These are phyloP conservation scores for Diplodia sapinea DNA, from an alignment of 2,329 filamentous ascomycete species.

Conservation along the genomic window DNA sequence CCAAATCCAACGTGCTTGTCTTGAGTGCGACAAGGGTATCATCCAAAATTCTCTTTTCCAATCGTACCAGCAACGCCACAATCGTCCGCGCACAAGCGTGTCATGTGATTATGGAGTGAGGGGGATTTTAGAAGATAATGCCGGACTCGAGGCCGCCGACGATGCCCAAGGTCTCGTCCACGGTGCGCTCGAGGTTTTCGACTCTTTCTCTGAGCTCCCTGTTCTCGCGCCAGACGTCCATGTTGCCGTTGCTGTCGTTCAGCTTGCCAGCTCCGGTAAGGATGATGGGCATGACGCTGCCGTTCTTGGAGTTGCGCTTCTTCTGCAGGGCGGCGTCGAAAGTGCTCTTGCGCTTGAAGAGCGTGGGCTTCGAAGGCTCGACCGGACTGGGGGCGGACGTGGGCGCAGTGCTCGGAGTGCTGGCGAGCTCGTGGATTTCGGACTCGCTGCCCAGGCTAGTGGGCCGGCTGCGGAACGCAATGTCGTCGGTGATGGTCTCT, in stretches of 20 bases:
- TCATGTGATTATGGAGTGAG: background rate
- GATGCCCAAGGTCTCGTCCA: constrained; percentile 63
- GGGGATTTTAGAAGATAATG: constrained; percentile 31
- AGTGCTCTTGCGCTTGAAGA: constrained; percentile 28
- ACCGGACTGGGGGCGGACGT: constrained; percentile 26
- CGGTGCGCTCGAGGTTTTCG: constrained; percentile 58
- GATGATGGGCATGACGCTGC: constrained; percentile 14
- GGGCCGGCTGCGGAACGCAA: constrained; percentile 42
- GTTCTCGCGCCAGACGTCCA: constrained; percentile 63
- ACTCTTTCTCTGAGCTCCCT: constrained; percentile 58
- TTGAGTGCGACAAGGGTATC: constrained; percentile 15
- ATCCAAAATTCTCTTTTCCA: constrained; percentile 21
- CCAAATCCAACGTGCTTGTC: constrained; percentile 26
- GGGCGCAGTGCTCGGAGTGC: constrained; percentile 38
- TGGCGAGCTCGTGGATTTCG: constrained; percentile 43
- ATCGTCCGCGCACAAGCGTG: constrained; percentile 5
- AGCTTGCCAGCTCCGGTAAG: constrained; percentile 45
- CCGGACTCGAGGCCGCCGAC: constrained; percentile 45
- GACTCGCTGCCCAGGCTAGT: constrained; percentile 44
- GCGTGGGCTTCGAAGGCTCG: constrained; percentile 3
- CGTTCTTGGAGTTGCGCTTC: constrained; percentile 37
- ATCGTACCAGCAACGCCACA: constrained; percentile 17
- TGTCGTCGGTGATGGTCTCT: constrained; percentile 51
- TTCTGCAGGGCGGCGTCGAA: constrained; percentile 35
- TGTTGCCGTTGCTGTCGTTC: constrained; percentile 44